Base-by-base conservation (phyloP, 148 eudicot species). In the Simmondsia chinensis region DNA sequence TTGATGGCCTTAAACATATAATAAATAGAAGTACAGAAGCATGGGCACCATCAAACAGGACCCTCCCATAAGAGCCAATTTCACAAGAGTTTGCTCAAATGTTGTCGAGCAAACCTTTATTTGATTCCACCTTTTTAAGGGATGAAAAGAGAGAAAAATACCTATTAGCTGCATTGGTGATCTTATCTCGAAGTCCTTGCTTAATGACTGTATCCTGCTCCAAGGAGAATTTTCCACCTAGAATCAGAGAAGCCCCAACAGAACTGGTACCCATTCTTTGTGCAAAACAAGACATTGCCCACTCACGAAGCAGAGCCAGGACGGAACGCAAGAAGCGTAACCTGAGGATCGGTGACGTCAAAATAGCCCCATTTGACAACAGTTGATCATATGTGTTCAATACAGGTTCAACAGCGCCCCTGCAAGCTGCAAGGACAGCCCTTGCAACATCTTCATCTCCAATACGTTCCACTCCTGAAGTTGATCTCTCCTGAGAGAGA, bases 101-200 rank as follows among this genome's bases (percentile, higher is more conserved):
- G 15, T 5, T 15, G 23, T 33, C 28, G 6, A 33, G 4, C 4
- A 8, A 53, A 41, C 44, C 28, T 17, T 34, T 7, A 2, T 35
- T 9, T 7, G 17, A 15, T 26, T 8, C 27, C 8, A 42, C 39
- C 22, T 5, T 20, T 0, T 6, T 33, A 14, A 60, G 35, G 15
- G 16, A 20, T 22, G 37, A 25, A 27, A 43, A 7, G 7, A 7
- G 6, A 2, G 6, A 35, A 52, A 14, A 26, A 46, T 41, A 85
- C 99, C 96, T 74, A 61, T 91, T 91, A 56, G 94, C 88, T 10
- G 99, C 95, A 71, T 89, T 86, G 10, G 85, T 64, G 43, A 91
- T 86, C 75, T 86, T 85, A 65, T 86, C 99, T 7, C 94, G 77
- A 47, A 77, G 72, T 37, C 96, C 83, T 68, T 86, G 86, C 57